Percentiles rank a stretch among this genome's conserved stretches.
These are phyloP conservation scores for Inonotus obliquus DNA, from an alignment of 1,284 basidiomycete species.

Conservation along the genomic window DNA sequence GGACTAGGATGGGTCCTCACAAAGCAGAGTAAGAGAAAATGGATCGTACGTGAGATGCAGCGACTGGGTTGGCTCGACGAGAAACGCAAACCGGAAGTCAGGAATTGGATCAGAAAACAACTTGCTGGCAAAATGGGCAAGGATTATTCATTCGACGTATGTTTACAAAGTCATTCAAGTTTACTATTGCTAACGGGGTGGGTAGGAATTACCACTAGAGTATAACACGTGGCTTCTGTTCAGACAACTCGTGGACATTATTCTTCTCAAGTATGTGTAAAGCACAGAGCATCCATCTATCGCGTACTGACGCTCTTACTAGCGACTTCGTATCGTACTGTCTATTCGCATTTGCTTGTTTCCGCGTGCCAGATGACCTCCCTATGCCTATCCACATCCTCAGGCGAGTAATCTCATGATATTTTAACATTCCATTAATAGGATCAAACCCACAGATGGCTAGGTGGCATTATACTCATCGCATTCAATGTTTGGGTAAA, in stretches of 20 bases:
- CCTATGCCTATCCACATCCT: conserved; percentile 72
- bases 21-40: conserved; percentile 89
- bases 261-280: conserved; percentile 81
- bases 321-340: conserved; percentile 95
- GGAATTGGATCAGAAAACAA: conserved; percentile 83
- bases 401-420: conserved; percentile 41
- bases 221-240: conserved; percentile 93
- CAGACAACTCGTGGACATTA: conserved; percentile 90
- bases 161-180: conserved; percentile 26
- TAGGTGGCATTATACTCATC: conserved; percentile 81
- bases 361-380: conserved; percentile 77
- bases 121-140: conserved; percentile 91
- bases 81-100: conserved; percentile 54
- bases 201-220: conserved; percentile 71
- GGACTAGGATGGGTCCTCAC: conserved; percentile 94
- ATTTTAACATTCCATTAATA: conserved; percentile 6
- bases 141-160: conserved; percentile 88
- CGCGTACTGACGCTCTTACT: conserved; percentile 15
- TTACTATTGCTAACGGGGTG: background rate
- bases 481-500: conserved; percentile 99
- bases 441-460: conserved; percentile 56
- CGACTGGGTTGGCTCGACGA: conserved; percentile 85
- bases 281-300: background rate
- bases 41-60: conserved; percentile 84
- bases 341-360: conserved; percentile 91